Percentiles rank a stretch among this genome's conserved stretches.
These are phyloP conservation scores for Scytalidium lignicola DNA, from an alignment of 2,329 filamentous ascomycete species.

Conservation along the genomic window DNA sequence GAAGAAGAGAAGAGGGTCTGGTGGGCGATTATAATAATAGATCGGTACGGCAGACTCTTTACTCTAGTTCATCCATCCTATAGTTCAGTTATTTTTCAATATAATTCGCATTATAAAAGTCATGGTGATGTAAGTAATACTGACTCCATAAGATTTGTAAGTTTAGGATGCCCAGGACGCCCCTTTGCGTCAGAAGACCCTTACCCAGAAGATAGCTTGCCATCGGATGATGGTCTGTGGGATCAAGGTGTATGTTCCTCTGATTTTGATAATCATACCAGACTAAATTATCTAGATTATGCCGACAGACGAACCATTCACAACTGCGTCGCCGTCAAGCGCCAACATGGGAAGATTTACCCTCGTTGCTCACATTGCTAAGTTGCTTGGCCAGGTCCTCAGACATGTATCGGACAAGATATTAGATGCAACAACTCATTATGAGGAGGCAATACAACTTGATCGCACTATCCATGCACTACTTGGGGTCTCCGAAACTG, in stretches of 20 bases:
- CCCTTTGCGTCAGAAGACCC: constrained; percentile 7
- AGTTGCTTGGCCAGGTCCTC: constrained; percentile 26
- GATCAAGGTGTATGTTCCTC: constrained; percentile 19
- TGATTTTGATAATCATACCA: background rate
- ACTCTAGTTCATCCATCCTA: constrained; percentile 6
- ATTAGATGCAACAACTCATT: constrained; percentile 1
- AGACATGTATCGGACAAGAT: constrained; percentile 12
- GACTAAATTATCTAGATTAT: constrained; percentile 3
- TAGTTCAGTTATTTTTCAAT: background rate
- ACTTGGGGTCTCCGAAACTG: constrained; percentile 3
- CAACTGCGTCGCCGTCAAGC: constrained; percentile 1
- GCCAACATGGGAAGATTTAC: constrained; percentile 39
- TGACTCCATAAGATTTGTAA: constrained; percentile 8
- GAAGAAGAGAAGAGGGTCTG: constrained; percentile 39
- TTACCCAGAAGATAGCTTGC: constrained; percentile 6
- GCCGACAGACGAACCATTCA: constrained; percentile 1
- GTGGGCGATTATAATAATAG: constrained; percentile 41
- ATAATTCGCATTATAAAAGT: too few species aligned
- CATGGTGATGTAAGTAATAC: background rate
- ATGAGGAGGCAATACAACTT: constrained; percentile 10
- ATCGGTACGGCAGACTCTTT: constrained; percentile 24
- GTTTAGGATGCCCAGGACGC: constrained; percentile 10
- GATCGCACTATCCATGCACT: constrained; percentile 10
- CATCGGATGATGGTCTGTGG: constrained; percentile 30
- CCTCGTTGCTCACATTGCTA: constrained; percentile 34